A percentile compares a stretch with the other conserved stretches of the same genome.
Evolutionary conservation across 176 grass and related monocot genomes (phyloP).

Genomic region (Raddia distichophylla): DNA sequence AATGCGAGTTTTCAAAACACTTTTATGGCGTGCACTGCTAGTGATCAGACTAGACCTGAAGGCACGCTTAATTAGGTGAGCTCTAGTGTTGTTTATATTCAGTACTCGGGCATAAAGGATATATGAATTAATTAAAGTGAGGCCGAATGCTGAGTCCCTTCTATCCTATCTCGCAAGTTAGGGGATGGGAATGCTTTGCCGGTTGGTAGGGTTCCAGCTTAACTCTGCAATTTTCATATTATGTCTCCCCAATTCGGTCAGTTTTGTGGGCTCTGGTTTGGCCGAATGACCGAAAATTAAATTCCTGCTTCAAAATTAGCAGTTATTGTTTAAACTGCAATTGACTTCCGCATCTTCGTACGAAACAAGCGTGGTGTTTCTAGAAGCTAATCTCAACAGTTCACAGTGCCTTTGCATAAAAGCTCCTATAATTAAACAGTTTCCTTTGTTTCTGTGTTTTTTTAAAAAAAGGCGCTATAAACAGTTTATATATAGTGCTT

Average conservation of each 20-base stretch:
- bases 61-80: background rate
- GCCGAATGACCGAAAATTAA: background rate
- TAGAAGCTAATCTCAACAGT: conserved; percentile 12
- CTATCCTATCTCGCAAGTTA: conserved; percentile 4
- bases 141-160: background rate
- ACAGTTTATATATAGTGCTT: background rate
- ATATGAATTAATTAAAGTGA: background rate
- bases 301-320: background rate
- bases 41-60: background rate
- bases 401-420: background rate
- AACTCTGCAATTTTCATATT: conserved; percentile 12
- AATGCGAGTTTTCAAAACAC: background rate
- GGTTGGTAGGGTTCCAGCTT: conserved; percentile 39
- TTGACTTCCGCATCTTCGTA: too few relatives aligned
- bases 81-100: background rate
- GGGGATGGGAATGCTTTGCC: conserved; percentile 9
- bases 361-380: background rate
- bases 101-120: background rate
- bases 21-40: background rate
- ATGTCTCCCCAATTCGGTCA: conserved; percentile 36
- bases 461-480: background rate
- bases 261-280: conserved; percentile 24
- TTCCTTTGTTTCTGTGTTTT: too few relatives aligned
- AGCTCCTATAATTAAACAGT: background rate
- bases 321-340: background rate